A percentile compares a stretch with the other conserved stretches of the same genome.
Conservation (phyloP, 441 rosid genomes). For the Syzygium malaccense region DNA sequence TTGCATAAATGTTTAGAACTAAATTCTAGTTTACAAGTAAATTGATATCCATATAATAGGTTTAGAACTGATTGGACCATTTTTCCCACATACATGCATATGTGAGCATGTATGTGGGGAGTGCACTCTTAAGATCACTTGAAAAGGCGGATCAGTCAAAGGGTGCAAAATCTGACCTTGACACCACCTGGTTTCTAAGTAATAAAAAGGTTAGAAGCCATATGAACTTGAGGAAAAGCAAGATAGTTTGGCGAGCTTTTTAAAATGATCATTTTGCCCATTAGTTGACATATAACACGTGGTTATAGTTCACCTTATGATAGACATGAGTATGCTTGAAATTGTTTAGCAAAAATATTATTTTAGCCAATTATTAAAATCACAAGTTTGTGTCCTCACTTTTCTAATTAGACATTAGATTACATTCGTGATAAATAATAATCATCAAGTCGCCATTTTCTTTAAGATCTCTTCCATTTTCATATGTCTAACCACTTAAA, state of each 20-base stretch:
- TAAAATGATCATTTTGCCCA: neutral
- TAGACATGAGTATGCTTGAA: neutral
- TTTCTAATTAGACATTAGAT: too few relatives aligned
- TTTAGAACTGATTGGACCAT: neutral
- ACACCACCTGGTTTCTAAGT: neutral
- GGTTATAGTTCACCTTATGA: neutral
- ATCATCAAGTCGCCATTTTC: too few relatives aligned
- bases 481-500: too few relatives aligned
- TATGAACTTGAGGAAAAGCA: neutral
- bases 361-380: too few relatives aligned
- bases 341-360: neutral
- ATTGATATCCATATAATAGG: neutral
- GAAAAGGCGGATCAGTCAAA: neutral
- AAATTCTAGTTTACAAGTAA: accelerated
- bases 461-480: too few relatives aligned
- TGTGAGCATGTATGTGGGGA: neutral
- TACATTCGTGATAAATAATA: too few relatives aligned
- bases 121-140: neutral
- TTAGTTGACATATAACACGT: neutral
- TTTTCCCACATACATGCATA: neutral
- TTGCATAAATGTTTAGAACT: accelerated
- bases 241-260: neutral
- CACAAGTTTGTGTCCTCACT: too few relatives aligned
- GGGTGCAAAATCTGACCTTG: neutral
- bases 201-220: neutral